phyloP scores from a whole-genome alignment of 768 basidiomycete species.

The Candolleomyces aberdarensis region DNA sequence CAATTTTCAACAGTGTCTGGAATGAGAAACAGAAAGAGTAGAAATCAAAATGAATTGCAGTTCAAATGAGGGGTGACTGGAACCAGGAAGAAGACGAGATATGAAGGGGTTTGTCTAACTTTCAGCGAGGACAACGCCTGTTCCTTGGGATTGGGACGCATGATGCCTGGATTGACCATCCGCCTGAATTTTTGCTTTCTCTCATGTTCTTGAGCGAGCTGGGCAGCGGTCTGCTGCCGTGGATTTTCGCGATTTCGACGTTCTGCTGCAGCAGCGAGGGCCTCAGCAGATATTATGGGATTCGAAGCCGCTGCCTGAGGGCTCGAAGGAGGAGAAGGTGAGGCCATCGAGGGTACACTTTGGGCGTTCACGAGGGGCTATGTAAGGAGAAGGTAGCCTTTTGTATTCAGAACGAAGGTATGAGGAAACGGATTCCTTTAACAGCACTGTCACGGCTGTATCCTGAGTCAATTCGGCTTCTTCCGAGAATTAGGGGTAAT shows the following conservation, averaged over 20 bases:
- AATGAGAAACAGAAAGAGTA: slow-evolving; percentile 9
- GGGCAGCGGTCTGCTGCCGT: slow-evolving; percentile 32
- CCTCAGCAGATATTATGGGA: slow-evolving; percentile 27
- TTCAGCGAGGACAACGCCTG: slow-evolving; percentile 60
- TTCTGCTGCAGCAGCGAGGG: slow-evolving; percentile 43
- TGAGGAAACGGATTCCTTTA: no score
- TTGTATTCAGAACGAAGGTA: not conserved
- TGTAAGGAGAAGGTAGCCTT: not conserved
- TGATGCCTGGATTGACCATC: slow-evolving; percentile 75
- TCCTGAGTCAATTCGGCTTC: not conserved
- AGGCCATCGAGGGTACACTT: slow-evolving; percentile 6
- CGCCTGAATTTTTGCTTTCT: slow-evolving; percentile 70
- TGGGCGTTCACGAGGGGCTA: not conserved
- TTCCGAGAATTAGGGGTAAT: not conserved
- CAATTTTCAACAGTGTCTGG: slow-evolving; percentile 64
- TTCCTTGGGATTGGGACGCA: slow-evolving; percentile 63
- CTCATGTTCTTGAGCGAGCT: slow-evolving; percentile 54
- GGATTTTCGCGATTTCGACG: slow-evolving; percentile 34
- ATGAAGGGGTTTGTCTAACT: slow-evolving; percentile 34
- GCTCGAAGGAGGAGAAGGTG: slow-evolving; percentile 6
- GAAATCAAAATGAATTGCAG: not conserved
- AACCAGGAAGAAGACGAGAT: slow-evolving; percentile 11
- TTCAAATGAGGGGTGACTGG: slow-evolving; percentile 10
- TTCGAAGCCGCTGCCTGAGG: slow-evolving; percentile 1
- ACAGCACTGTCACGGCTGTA: no score